phyloP scores from a whole-genome alignment of 768 basidiomycete species.

The Boletus fagicola region DNA sequence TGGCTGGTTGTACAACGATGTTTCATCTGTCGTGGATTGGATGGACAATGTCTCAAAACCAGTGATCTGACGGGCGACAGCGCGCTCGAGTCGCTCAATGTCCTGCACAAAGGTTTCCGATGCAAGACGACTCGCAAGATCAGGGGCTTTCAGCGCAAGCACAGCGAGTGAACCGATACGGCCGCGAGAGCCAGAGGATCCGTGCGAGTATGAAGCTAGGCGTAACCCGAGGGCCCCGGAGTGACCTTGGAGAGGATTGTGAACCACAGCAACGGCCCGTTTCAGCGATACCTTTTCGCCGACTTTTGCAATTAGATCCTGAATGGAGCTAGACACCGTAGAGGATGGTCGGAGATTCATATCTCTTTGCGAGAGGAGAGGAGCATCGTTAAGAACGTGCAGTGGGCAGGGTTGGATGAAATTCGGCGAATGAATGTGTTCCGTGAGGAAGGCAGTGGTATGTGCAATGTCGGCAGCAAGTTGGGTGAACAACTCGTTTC shows the following conservation, averaged over 20 bases:
- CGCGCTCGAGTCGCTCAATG: slow-evolving; percentile 62
- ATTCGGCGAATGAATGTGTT: slow-evolving; percentile 32
- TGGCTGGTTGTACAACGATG: slow-evolving; percentile 66
- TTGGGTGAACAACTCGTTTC: slow-evolving; percentile 77
- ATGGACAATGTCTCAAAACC: slow-evolving; percentile 73
- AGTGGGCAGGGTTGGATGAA: slow-evolving; percentile 52
- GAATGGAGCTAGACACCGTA: slow-evolving; percentile 63
- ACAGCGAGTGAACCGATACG: slow-evolving; percentile 59
- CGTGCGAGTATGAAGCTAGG: slow-evolving; percentile 61
- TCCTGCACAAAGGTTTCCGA: slow-evolving; percentile 54
- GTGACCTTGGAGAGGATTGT: slow-evolving; percentile 38
- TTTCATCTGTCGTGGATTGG: slow-evolving; percentile 40
- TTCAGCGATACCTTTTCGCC: slow-evolving; percentile 77
- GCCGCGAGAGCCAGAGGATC: slow-evolving; percentile 50
- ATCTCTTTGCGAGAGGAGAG: slow-evolving; percentile 52
- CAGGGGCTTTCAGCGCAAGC: slow-evolving; percentile 49
- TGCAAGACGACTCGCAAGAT: slow-evolving; percentile 43
- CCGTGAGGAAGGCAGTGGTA: slow-evolving; percentile 72
- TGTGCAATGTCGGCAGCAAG: slow-evolving; percentile 80
- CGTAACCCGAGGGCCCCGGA: slow-evolving; percentile 41
- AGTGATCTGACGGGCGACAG: slow-evolving; percentile 80
- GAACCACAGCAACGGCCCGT: slow-evolving; percentile 48
- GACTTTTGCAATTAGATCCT: slow-evolving; percentile 67
- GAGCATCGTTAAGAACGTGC: slow-evolving; percentile 57
- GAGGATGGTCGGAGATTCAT: slow-evolving; percentile 35